These are phyloP conservation scores for Hypoxylon sp. DNA, from an alignment of 2,329 filamentous ascomycete genomes.

Conservation along the genomic window DNA sequence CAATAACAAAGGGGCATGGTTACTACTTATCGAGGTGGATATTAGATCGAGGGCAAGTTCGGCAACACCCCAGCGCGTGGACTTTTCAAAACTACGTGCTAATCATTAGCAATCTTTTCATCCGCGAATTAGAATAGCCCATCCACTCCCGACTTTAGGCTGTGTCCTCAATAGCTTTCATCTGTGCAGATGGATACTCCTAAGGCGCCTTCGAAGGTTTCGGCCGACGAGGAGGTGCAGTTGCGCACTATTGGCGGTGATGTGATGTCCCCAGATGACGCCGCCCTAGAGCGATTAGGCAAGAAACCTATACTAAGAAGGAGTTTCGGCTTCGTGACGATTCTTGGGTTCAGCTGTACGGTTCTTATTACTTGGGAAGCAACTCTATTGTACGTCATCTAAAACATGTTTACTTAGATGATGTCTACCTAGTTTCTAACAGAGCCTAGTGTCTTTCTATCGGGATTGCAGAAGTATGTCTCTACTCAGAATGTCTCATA, in stretches of 20 bases:
- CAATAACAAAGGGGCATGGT: not conserved
- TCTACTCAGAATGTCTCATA: not conserved
- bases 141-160: not conserved
- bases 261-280: not conserved
- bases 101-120: not conserved
- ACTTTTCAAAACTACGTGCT: not conserved
- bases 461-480: constrained; percentile 1
- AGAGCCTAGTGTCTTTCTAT: not conserved
- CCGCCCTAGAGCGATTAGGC: not conserved
- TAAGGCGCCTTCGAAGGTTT: not conserved
- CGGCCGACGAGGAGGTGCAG: constrained; percentile 1
- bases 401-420: not conserved
- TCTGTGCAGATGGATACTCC: not conserved
- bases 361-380: constrained; percentile 50
- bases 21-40: not conserved
- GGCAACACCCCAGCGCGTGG: not conserved
- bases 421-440: not conserved
- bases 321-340: constrained; percentile 47
- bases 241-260: constrained; percentile 2
- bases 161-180: not conserved
- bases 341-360: constrained; percentile 49
- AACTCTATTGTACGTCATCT: constrained; percentile 41
- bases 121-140: not conserved
- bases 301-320: constrained; percentile 47
- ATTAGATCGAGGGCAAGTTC: not conserved